These are phyloP conservation scores for Pseudogymnoascus sp. DNA, from an alignment of 2,329 filamentous ascomycete species.

Conservation along the genomic window DNA sequence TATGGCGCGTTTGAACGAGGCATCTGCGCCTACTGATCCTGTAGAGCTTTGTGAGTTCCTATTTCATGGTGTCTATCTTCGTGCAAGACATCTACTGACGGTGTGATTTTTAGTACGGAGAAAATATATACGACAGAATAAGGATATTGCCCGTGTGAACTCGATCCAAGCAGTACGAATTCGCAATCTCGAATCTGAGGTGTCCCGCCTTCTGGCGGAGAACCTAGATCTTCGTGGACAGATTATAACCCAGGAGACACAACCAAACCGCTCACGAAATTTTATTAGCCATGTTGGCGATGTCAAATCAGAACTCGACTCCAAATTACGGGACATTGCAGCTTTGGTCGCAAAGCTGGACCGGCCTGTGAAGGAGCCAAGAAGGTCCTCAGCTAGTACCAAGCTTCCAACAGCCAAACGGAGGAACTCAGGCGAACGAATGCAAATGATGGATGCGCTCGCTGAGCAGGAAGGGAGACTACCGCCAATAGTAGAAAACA, in stretches of 20 bases:
- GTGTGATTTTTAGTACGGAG: slow-evolving; percentile 52
- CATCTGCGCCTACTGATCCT: slow-evolving; percentile 56
- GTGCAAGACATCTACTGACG: slow-evolving; percentile 13
- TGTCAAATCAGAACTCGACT: slow-evolving; percentile 63
- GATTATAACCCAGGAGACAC: slow-evolving; percentile 56
- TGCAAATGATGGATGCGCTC: slow-evolving; percentile 32
- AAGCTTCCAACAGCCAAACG: slow-evolving; percentile 34
- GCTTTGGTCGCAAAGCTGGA: slow-evolving; percentile 47
- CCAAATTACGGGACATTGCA: slow-evolving; percentile 63
- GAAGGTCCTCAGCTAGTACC: slow-evolving; percentile 19
- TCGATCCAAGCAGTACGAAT: slow-evolving; percentile 70
- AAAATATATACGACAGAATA: slow-evolving; percentile 73
- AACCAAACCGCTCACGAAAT: slow-evolving; percentile 49
- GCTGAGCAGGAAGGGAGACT: slow-evolving; percentile 35
- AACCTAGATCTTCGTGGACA: slow-evolving; percentile 66
- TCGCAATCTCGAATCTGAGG: slow-evolving; percentile 66
- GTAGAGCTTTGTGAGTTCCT: slow-evolving; percentile 61
- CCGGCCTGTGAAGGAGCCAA: slow-evolving; percentile 13
- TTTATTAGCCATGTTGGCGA: slow-evolving; percentile 57
- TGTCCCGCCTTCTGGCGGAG: slow-evolving; percentile 65
- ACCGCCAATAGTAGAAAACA: slow-evolving; percentile 62
- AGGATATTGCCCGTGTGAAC: slow-evolving; percentile 73
- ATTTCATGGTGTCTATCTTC: neutral
- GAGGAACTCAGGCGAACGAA: slow-evolving; percentile 42
- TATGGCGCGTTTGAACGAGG: slow-evolving; percentile 79